These are phyloP conservation scores for Dispira parvispora DNA, from an alignment of 192 early-diverging fungal species.

Conservation along the genomic window DNA sequence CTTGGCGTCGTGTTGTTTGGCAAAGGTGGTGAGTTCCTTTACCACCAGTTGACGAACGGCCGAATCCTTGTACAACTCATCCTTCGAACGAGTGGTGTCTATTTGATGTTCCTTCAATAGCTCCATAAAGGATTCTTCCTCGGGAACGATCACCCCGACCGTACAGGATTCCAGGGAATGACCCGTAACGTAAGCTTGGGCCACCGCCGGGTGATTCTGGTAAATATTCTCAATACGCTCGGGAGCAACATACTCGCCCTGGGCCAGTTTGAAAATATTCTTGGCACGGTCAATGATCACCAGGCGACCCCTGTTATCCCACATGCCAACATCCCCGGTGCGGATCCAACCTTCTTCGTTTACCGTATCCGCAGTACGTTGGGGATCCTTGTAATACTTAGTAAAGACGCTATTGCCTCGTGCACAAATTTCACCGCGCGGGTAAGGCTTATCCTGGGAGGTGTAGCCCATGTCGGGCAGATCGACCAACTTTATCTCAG, in stretches of 20 bases:
- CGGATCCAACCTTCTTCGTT: slow-evolving; percentile 76
- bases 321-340: slow-evolving; percentile 68
- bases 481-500: slow-evolving; percentile 76
- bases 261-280: slow-evolving; percentile 69
- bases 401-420: slow-evolving; percentile 57
- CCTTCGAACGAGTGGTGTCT: slow-evolving; percentile 20
- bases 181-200: slow-evolving; percentile 63
- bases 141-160: slow-evolving; percentile 63
- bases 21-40: slow-evolving; percentile 31
- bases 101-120: slow-evolving; percentile 28
- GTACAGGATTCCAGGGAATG: slow-evolving; percentile 54
- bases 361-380: slow-evolving; percentile 55
- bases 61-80: slow-evolving; percentile 35
- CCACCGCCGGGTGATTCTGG: slow-evolving; percentile 36
- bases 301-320: slow-evolving; percentile 48
- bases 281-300: slow-evolving; percentile 71
- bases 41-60: slow-evolving; percentile 32
- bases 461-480: slow-evolving; percentile 79
- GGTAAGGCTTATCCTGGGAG: slow-evolving; percentile 53
- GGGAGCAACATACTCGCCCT: slow-evolving; percentile 67
- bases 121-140: slow-evolving; percentile 31
- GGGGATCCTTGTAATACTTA: slow-evolving; percentile 61
- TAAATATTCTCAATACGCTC: slow-evolving; percentile 69
- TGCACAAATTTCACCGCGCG: slow-evolving; percentile 81
- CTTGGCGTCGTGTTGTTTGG: slow-evolving; percentile 35